phyloP scores from a whole-genome alignment of 805 yeast species.

The Kluyveromyces siamensis region DNA sequence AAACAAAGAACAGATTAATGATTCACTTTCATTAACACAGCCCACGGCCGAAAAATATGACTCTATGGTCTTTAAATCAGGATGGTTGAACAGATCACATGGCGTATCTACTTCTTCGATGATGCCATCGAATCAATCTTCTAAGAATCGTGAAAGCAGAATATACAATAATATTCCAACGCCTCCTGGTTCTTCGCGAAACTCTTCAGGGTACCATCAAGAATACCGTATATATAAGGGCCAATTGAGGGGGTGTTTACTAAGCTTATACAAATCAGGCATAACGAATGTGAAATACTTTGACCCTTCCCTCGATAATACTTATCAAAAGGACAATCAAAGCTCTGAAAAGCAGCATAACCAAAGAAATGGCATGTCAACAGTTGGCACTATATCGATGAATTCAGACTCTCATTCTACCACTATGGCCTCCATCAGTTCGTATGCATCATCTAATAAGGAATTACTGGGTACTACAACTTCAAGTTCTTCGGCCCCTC shows the following conservation, averaged over 20 bases:
- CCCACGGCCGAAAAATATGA: constrained; percentile 29
- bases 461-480: constrained; percentile 3
- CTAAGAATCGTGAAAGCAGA: constrained; percentile 19
- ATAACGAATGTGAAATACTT: constrained; percentile 36
- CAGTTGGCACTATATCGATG: not conserved
- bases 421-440: constrained; percentile 1
- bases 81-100: constrained; percentile 51
- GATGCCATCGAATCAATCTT: not conserved
- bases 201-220: constrained; percentile 1
- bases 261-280: constrained; percentile 54
- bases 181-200: constrained; percentile 13
- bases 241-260: constrained; percentile 58
- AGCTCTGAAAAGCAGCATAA: not conserved
- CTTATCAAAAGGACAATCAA: constrained; percentile 2
- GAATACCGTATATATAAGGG: constrained; percentile 45
- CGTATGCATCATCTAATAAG: not conserved
- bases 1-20: not conserved
- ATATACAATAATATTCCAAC: constrained; percentile 12
- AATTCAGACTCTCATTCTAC: not conserved
- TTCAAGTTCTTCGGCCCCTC: not conserved
- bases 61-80: constrained; percentile 36
- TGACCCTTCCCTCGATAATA: constrained; percentile 22
- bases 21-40: not conserved
- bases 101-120: constrained; percentile 13
- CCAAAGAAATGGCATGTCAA: not conserved